These are phyloP conservation scores for Calonectria honghensis DNA, from an alignment of 2,329 filamentous ascomycete genomes.

Conservation along the genomic window DNA sequence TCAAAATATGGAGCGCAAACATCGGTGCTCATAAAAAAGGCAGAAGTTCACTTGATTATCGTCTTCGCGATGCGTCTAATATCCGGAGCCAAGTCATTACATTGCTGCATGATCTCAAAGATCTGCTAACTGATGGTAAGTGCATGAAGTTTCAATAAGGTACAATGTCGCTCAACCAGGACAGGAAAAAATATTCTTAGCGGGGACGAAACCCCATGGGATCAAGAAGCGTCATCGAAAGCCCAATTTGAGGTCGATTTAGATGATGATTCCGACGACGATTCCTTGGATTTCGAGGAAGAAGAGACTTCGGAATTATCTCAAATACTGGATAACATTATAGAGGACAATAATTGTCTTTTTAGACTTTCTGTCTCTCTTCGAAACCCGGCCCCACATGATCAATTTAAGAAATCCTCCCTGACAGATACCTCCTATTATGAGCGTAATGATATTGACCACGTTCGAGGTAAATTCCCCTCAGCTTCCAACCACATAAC, in stretches of 20 bases:
- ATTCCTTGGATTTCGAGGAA: not conserved
- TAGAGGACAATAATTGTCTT: constrained; percentile 33
- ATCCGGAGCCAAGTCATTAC: not conserved
- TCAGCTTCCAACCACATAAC: rapidly evolving
- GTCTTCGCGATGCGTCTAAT: constrained; percentile 42
- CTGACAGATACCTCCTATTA: not conserved
- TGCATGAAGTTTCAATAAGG: too few species aligned
- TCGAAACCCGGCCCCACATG: constrained; percentile 39
- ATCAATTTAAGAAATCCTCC: not conserved
- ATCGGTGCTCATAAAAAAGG: constrained; percentile 32
- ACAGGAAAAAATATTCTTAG: not conserved
- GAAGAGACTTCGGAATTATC: not conserved
- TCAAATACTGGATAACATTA: not conserved
- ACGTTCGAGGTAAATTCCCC: constrained; percentile 15
- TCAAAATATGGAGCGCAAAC: constrained; percentile 42
- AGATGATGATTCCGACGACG: not conserved
- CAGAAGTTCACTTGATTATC: constrained; percentile 13
- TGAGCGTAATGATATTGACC: constrained; percentile 31
- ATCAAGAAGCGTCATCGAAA: not conserved
- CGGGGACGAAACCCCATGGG: not conserved
- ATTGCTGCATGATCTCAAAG: not conserved
- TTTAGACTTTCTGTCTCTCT: not conserved
- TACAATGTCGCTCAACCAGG: not conserved
- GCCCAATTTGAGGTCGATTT: not conserved
- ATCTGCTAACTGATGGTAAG: constrained; percentile 19